Conservation (phyloP, 176 grass and related monocot species). For the Tuctoria greenei region DNA sequence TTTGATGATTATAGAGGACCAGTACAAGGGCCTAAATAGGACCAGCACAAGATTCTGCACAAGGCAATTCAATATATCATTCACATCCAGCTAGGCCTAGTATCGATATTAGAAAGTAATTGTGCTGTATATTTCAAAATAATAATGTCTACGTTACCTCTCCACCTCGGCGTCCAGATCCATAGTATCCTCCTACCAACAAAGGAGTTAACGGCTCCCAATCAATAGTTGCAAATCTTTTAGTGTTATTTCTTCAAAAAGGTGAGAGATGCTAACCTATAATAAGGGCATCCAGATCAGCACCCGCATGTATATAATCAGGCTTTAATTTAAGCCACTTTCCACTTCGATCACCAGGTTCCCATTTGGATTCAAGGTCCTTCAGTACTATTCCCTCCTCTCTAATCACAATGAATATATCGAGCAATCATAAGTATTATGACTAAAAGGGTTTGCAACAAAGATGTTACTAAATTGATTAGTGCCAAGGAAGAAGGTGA, state of each 20-base stretch:
- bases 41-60: constrained; percentile 1
- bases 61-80: constrained; percentile 17
- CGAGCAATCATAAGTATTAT: constrained; percentile 25
- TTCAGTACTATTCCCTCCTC: constrained; percentile 93
- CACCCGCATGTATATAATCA: constrained; percentile 90
- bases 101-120: constrained; percentile 13
- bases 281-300: constrained; percentile 92
- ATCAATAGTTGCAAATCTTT: constrained; percentile 32
- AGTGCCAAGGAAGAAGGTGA: constrained; percentile 11
- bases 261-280: constrained; percentile 63
- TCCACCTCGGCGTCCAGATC: constrained; percentile 85
- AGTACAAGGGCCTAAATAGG: background rate
- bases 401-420: constrained; percentile 45
- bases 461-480: background rate
- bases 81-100: constrained; percentile 12
- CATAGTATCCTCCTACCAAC: constrained; percentile 85
- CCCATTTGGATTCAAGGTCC: constrained; percentile 94
- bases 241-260: constrained; percentile 8
- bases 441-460: background rate
- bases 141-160: constrained; percentile 52
- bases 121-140: constrained; percentile 3
- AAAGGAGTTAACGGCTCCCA: constrained; percentile 25
- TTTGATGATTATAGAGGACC: constrained; percentile 9
- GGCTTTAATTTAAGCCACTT: constrained; percentile 99
- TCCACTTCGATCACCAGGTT: constrained; percentile 82